Evolutionary conservation across 768 basidiomycete genomes (phyloP), one percentile per base, ranked within the genome.

Genomic region (Kwoniella botswanensis): DNA sequence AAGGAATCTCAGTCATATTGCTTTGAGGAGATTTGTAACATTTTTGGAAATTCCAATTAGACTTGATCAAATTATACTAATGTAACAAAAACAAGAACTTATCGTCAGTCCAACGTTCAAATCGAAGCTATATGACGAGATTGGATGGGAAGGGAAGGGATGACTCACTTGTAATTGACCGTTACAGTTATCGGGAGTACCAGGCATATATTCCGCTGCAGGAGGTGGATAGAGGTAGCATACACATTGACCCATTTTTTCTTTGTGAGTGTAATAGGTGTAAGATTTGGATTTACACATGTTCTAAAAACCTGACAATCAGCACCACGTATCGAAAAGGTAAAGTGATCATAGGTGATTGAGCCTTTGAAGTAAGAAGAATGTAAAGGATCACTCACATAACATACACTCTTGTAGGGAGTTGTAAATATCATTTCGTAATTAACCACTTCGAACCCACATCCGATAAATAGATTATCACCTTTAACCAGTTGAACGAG

Each of bases 171-270:
- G 68, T 43, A 63, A 18, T 43, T 55, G 18, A 17, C 55, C 62
- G n/a, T 69, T 41, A 52, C 68, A 69, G 26, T 57, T 12, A 18
- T 42, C 62, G 2, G 68, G 68, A 18, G 41, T 22, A 22, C 68
- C 68, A 44, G 60, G 50, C 43, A 69, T 58, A 46, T 69, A 69
- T 26, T 63, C 68, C 2, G 61, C 68, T 7, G 68, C 68, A 18
- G 61, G 52, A 18, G 68, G 68, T 43, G 68, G 68, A 57, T 69
- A 69, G 17, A 42, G 55, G 42, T 69, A 69, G 50, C 68, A 69
- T 15, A 22, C 42, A n/a, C 68, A 69, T 50, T 52, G 35, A 11
- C 53, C 61, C 42, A 35, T 24, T 11, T 46, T 4, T 43, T 11
- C 53, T 21, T 44, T 55, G 29, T 62, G 43, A 10, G 68, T 69